Evolutionary conservation across 768 basidiomycete species (phyloP), one percentile per base, ranked within the genome.

Genomic region (Boletus tomentosulus): DNA sequence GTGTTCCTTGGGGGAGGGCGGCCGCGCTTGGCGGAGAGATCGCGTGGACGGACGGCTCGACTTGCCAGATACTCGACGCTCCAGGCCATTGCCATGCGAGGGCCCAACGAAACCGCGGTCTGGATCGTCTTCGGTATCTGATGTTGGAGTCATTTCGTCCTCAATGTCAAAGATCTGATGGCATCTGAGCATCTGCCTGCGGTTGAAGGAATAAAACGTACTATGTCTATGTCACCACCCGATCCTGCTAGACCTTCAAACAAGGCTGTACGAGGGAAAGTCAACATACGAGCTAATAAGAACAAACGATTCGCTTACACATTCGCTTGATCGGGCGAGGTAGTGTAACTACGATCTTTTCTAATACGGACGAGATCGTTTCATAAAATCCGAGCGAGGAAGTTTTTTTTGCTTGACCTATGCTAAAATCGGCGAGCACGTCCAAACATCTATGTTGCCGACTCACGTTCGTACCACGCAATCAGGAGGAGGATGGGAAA

Each of bases 401-500:
- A 4, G 77, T 79, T 22, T 72, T 76, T 70, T 90, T 90, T 2
- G 86, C 80, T 66, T 93, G 88, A 15, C 69, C 68, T 70, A 41
- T 19, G 25, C 5, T 15, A 19, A n/a, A 2, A 42, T 67, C 25
- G 58, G 46, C 15, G 25, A 35, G 34, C 4, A 12, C 19, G 22
- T 33, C 25, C 13, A 13, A 25, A 22, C 30, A 12, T 46, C 6
- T 7, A 11, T 10, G 10, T 31, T 30, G 9, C 41, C 27, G 4
- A 57, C 68, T 57, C 45, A 70, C 94, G 81, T 70, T 96, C 94
- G 64, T 95, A 96, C 50, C 86, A 73, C 3, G 92, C 86, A 48
- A 97, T 92, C 16, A 75, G 56, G 37, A 97, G 70, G 35, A 98
- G 74, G 15, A 94, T 80, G 0, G 94, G 94, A 62, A 96, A 89